Percentiles rank a stretch among this genome's conserved stretches.
These are phyloP conservation scores for Colletotrichum kahawae DNA, from an alignment of 2,329 filamentous ascomycete genomes.

Conservation along the genomic window DNA sequence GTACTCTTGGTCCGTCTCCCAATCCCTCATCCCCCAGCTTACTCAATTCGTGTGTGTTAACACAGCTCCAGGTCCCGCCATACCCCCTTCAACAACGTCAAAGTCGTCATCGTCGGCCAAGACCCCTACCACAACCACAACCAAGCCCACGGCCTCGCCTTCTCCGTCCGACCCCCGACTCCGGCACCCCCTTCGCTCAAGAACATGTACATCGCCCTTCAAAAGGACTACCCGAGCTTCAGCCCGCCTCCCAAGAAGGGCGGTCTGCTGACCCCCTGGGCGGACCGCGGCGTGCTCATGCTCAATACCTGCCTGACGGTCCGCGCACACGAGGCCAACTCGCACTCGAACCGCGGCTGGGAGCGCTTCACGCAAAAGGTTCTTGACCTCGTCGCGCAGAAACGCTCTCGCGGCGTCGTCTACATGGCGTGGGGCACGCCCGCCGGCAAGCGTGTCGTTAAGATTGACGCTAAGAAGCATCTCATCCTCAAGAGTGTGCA, in stretches of 20 bases:
- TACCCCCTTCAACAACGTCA: constrained; percentile 86
- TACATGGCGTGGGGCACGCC: constrained; percentile 94
- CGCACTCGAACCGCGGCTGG: constrained; percentile 87
- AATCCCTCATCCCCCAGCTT: neutral
- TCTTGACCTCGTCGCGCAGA: constrained; percentile 83
- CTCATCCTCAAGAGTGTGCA: constrained; percentile 87
- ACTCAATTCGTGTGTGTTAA: constrained; percentile 22
- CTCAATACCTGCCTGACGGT: constrained; percentile 96
- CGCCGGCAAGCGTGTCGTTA: constrained; percentile 78
- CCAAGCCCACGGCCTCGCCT: constrained; percentile 95
- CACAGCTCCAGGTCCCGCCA: constrained; percentile 78
- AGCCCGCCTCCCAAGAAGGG: constrained; percentile 74
- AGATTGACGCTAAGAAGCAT: constrained; percentile 76
- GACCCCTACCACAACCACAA: constrained; percentile 97
- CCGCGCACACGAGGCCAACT: constrained; percentile 85
- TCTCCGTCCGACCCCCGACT: constrained; percentile 90
- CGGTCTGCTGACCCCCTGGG: constrained; percentile 91
- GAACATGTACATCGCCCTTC: constrained; percentile 91
- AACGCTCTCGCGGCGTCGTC: constrained; percentile 81
- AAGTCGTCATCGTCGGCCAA: constrained; percentile 92
- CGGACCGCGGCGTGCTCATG: constrained; percentile 88
- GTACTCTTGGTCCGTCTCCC: constrained; percentile 81
- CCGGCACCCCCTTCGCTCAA: constrained; percentile 85
- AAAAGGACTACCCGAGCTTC: constrained; percentile 87
- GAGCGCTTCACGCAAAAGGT: constrained; percentile 90